These are phyloP conservation scores for Talaromyces wortmannii DNA, from an alignment of 495 filamentous ascomycete genomes.

Conservation along the genomic window DNA sequence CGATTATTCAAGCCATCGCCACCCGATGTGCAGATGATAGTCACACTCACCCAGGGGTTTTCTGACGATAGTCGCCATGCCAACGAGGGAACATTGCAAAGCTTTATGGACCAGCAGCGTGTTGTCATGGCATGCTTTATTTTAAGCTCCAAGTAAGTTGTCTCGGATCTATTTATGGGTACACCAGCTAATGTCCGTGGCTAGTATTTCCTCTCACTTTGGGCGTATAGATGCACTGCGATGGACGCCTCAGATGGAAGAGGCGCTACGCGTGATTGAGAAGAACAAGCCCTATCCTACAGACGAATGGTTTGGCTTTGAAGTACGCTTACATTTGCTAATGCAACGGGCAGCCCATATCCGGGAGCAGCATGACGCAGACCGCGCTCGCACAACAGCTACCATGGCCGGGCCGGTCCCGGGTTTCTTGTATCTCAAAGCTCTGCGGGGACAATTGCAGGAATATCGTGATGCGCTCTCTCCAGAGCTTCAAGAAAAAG, in stretches of 20 bases:
- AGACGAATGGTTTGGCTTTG: conserved; percentile 16
- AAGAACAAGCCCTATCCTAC: conserved; percentile 9
- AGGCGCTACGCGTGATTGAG: conserved; percentile 14
- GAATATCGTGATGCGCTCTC: conserved; percentile 12
- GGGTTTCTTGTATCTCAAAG: conserved; percentile 17
- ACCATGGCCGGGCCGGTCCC: conserved; percentile 6
- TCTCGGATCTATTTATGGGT: not conserved
- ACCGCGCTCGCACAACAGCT: conserved; percentile 5
- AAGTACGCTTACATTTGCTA: conserved; percentile 20
- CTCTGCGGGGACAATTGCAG: conserved; percentile 15
- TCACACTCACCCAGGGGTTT: conserved; percentile 17
- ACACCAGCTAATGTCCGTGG: conserved; percentile 6
- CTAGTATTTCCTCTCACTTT: conserved; percentile 21
- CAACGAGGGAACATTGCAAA: conserved; percentile 6
- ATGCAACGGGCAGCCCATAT: conserved; percentile 15
- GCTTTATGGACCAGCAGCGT: conserved; percentile 17
- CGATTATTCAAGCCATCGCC: conserved; percentile 17
- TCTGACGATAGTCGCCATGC: conserved; percentile 5
- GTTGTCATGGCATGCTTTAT: conserved; percentile 22
- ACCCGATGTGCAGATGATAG: conserved; percentile 14
- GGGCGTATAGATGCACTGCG: conserved; percentile 17
- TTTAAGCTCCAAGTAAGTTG: conserved; percentile 21
- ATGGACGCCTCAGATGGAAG: conserved; percentile 23
- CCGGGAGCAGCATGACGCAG: conserved; percentile 17
- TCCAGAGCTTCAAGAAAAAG: conserved; percentile 8